phyloP scores from a whole-genome alignment of 768 basidiomycete genomes.

The Phylloporus sp. region DNA sequence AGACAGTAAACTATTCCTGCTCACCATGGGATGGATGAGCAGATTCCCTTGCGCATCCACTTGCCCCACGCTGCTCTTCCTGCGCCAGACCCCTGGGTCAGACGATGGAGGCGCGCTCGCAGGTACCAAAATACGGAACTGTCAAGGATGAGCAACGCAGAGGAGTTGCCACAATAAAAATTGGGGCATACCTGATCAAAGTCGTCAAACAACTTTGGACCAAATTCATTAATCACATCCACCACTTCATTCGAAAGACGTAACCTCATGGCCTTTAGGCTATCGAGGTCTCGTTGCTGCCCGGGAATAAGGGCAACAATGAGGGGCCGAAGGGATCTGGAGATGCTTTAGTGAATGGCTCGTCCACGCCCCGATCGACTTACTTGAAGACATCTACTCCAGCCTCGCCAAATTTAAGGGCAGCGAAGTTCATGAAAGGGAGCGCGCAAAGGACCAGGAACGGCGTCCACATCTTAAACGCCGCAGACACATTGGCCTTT shows the following conservation, averaged over 20 bases:
- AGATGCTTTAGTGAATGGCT: conserved; percentile 7
- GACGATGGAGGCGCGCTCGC: conserved; percentile 80
- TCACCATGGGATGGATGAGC: conserved; percentile 82
- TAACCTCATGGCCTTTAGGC: conserved; percentile 68
- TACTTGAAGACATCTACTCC: conserved; percentile 97
- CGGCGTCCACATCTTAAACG: conserved; percentile 72
- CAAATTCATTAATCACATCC: conserved; percentile 81
- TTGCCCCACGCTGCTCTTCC: conserved; percentile 77
- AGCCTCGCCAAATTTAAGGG: conserved; percentile 96
- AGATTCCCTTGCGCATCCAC: conserved; percentile 84
- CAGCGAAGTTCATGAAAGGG: conserved; percentile 88
- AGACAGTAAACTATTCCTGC: conserved; percentile 24
- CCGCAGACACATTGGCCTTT: conserved; percentile 57
- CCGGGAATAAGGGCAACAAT: conserved; percentile 86
- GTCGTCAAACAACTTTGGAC: conserved; percentile 81
- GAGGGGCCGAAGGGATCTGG: conserved; percentile 84
- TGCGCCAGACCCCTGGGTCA: conserved; percentile 69
- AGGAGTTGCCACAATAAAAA: not conserved
- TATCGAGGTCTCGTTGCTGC: conserved; percentile 75
- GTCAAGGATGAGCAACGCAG: conserved; percentile 4
- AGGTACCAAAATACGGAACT: conserved; percentile 80
- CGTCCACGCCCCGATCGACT: conserved; percentile 28
- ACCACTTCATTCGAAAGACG: conserved; percentile 81
- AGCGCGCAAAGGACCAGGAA: conserved; percentile 68
- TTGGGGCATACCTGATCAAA: conserved; percentile 64